Percentiles rank a stretch among this genome's conserved stretches.
phyloP scores from a whole-genome alignment of 2,329 filamentous ascomycete genomes.

The Biscogniauxia marginata region DNA sequence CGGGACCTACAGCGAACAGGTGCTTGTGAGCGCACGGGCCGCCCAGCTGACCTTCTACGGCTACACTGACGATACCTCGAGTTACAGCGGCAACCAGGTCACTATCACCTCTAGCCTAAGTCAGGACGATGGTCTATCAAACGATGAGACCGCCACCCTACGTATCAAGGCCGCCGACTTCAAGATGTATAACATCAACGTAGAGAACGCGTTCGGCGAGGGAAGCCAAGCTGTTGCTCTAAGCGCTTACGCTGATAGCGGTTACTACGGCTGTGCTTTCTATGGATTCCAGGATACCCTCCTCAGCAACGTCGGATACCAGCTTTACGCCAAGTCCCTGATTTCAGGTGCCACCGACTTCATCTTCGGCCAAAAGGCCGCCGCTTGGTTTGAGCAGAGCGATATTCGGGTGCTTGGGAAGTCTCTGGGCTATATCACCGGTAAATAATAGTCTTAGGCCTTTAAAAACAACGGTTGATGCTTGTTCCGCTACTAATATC shows the following conservation, averaged over 20 bases:
- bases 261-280: conserved; percentile 46
- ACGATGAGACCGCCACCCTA: conserved; percentile 51
- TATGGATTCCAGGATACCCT: conserved; percentile 50
- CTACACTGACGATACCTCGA: conserved; percentile 51
- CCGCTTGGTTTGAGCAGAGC: conserved; percentile 42
- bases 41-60: conserved; percentile 57
- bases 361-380: conserved; percentile 43
- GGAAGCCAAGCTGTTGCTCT: conserved; percentile 47
- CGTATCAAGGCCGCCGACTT: conserved; percentile 48
- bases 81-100: conserved; percentile 56
- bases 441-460: too few species aligned
- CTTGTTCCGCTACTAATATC: neutral
- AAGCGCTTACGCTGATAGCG: conserved; percentile 41
- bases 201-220: conserved; percentile 43
- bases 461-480: too few species aligned
- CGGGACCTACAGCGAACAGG: conserved; percentile 61
- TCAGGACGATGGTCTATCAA: conserved; percentile 46
- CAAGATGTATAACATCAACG: conserved; percentile 61
- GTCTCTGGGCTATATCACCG: conserved; percentile 39
- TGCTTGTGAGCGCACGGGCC: conserved; percentile 47
- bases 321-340: conserved; percentile 45
- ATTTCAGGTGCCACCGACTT: conserved; percentile 50
- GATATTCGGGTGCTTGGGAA: conserved; percentile 38
- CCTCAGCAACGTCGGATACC: conserved; percentile 43
- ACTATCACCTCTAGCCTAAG: conserved; percentile 46